Percentiles rank a stretch among this genome's conserved stretches.
Conservation (phyloP, 371 early-diverging fungal species). For the Apophysomyces elegans region DNA sequence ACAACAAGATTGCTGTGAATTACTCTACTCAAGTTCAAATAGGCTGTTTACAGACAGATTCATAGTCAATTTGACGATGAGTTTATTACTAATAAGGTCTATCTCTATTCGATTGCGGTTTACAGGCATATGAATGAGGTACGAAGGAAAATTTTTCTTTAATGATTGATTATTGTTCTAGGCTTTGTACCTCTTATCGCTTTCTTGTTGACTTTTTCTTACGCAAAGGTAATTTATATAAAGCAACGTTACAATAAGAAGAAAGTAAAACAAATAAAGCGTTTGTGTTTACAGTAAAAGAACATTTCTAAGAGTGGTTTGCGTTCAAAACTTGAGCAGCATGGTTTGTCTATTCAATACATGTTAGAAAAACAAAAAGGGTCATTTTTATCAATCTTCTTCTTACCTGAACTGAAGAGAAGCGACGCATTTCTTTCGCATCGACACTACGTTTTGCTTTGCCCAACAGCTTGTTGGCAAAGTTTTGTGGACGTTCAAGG, state of each 20-base stretch:
- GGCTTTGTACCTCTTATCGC: constrained; percentile 5
- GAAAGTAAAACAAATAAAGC: constrained; percentile 10
- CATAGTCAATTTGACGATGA: too few relatives aligned
- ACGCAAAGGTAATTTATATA: constrained; percentile 7
- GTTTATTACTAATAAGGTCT: too few relatives aligned
- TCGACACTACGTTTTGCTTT: constrained; percentile 45
- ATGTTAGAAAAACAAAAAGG: neutral
- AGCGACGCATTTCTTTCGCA: constrained; percentile 57
- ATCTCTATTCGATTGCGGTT: too few relatives aligned
- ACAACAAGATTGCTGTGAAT: too few relatives aligned
- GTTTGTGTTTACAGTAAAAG: constrained; percentile 9
- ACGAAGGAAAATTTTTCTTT: neutral
- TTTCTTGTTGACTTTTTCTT: neutral
- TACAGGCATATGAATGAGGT: too few relatives aligned
- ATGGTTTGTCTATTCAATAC: constrained; percentile 35
- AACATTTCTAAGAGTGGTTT: constrained; percentile 14
- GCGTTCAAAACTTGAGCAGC: constrained; percentile 53
- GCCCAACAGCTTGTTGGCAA: constrained; percentile 43
- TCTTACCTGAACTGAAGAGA: constrained; percentile 49
- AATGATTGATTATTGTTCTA: constrained; percentile 1
- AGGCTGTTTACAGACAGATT: too few relatives aligned
- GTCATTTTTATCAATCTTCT: constrained; percentile 8
- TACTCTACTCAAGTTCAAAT: too few relatives aligned
- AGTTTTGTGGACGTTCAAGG: constrained; percentile 47
- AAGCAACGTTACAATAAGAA: neutral